Evolutionary conservation across 495 filamentous ascomycete species (phyloP).

Genomic region (Recurvomyces mirabilis): DNA sequence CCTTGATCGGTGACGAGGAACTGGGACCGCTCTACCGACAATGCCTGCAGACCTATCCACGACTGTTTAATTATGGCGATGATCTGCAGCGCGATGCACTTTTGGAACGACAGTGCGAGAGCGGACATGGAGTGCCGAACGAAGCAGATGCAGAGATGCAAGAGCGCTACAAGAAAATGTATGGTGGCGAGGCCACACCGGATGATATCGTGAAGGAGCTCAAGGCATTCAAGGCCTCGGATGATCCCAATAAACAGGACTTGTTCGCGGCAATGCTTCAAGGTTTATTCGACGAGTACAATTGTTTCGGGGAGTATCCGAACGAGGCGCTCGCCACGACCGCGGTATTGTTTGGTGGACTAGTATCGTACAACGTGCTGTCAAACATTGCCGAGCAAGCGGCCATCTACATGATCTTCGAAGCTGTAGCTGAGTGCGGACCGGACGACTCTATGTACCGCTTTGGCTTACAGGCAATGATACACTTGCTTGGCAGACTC

Average conservation of each 20-base stretch:
- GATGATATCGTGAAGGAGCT: conserved; percentile 70
- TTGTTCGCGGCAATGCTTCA: conserved; percentile 98
- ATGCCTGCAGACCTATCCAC: conserved; percentile 87
- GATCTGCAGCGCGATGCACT: conserved; percentile 84
- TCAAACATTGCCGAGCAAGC: conserved; percentile 82
- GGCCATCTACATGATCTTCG: conserved; percentile 87
- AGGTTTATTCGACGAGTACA: conserved; percentile 93
- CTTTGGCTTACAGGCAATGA: conserved; percentile 91
- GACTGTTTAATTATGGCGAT: conserved; percentile 91
- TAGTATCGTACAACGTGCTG: conserved; percentile 85
- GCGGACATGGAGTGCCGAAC: conserved; percentile 62
- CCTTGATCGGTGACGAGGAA: conserved; percentile 40
- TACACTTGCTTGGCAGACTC: conserved; percentile 73
- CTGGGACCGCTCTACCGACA: conserved; percentile 60
- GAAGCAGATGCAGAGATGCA: conserved; percentile 84
- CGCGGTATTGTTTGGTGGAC: conserved; percentile 90
- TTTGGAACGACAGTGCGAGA: conserved; percentile 36
- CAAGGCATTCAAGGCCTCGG: conserved; percentile 71
- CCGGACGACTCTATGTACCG: conserved; percentile 89
- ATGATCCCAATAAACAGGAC: conserved; percentile 74
- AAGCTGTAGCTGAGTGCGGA: conserved; percentile 74
- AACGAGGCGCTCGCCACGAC: conserved; percentile 88
- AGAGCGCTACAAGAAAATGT: conserved; percentile 93
- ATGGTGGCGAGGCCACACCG: conserved; percentile 72
- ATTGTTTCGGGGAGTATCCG: conserved; percentile 87